A percentile compares a stretch with the other conserved stretches of the same genome.
Evolutionary conservation across 2,329 filamentous ascomycete genomes (phyloP).

Genomic region (Pseudogymnoascus sp.): DNA sequence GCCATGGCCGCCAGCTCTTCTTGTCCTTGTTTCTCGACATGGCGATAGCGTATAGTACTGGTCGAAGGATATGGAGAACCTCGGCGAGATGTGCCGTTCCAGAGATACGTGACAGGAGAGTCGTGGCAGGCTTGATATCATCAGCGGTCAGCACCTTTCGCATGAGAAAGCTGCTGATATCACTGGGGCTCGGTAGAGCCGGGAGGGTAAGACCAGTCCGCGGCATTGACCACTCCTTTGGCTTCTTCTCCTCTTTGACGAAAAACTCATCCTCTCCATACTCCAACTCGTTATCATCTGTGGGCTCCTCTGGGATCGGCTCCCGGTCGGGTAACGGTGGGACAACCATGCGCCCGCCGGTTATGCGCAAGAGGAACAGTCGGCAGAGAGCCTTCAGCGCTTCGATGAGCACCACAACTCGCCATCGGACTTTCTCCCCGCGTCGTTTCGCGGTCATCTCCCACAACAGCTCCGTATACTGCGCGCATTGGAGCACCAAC

Average conservation of each 20-base stretch:
- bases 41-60: slow-evolving; percentile 76
- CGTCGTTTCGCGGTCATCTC: slow-evolving; percentile 91
- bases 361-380: slow-evolving; percentile 71
- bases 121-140: slow-evolving; percentile 87
- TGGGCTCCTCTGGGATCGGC: slow-evolving; percentile 52
- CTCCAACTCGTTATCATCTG: slow-evolving; percentile 38
- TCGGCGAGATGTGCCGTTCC: slow-evolving; percentile 72
- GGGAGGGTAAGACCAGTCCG: slow-evolving; percentile 81
- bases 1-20: slow-evolving; percentile 85
- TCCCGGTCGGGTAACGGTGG: slow-evolving; percentile 84
- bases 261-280: slow-evolving; percentile 30
- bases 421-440: slow-evolving; percentile 78
- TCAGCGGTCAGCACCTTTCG: slow-evolving; percentile 89
- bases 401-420: slow-evolving; percentile 78
- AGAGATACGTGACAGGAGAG: slow-evolving; percentile 74
- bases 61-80: slow-evolving; percentile 82
- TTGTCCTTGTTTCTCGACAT: slow-evolving; percentile 62
- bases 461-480: slow-evolving; percentile 93
- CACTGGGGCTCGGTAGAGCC: slow-evolving; percentile 67
- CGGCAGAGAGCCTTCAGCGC: slow-evolving; percentile 78
- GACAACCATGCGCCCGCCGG: slow-evolving; percentile 73
- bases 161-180: slow-evolving; percentile 81
- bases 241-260: slow-evolving; percentile 30
- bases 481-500: slow-evolving; percentile 76
- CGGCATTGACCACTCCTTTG: slow-evolving; percentile 80